Evolutionary conservation across 2,329 filamentous ascomycete genomes (phyloP).

Genomic region (Aspergillus tanneri): DNA sequence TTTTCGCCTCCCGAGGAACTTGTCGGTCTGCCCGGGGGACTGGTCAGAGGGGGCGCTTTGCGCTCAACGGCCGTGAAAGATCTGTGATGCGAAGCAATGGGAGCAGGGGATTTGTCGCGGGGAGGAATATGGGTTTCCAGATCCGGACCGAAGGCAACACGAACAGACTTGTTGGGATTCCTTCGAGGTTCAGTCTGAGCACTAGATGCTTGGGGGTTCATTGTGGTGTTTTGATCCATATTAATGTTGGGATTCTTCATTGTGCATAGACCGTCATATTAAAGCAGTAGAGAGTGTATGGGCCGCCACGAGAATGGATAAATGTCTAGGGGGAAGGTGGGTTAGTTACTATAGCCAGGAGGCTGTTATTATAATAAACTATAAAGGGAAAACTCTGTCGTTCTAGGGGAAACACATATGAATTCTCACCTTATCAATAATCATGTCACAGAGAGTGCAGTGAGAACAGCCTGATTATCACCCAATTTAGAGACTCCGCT

Average conservation of each 20-base stretch:
- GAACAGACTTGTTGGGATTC: slow-evolving; percentile 34
- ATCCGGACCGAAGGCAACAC: slow-evolving; percentile 42
- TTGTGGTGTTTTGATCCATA: slow-evolving; percentile 34
- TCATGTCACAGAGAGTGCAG: slow-evolving; percentile 16
- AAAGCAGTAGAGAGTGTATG: slow-evolving; percentile 11
- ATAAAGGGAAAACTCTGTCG: background rate
- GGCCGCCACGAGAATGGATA: slow-evolving; percentile 13
- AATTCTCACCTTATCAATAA: slow-evolving; percentile 19
- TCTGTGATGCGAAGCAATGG: slow-evolving; percentile 32
- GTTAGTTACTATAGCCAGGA: background rate
- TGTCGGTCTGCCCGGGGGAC: slow-evolving; percentile 27
- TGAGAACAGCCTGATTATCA: slow-evolving; percentile 13
- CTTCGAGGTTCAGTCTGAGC: slow-evolving; percentile 34
- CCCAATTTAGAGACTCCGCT: slow-evolving; percentile 17
- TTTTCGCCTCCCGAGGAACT: slow-evolving; percentile 35
- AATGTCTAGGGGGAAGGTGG: slow-evolving; percentile 7
- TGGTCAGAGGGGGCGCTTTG: slow-evolving; percentile 20
- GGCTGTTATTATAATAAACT: background rate
- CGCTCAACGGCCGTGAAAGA: slow-evolving; percentile 37
- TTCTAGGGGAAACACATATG: slow-evolving; percentile 3
- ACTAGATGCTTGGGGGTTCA: slow-evolving; percentile 28
- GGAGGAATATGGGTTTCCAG: slow-evolving; percentile 39
- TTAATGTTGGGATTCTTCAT: slow-evolving; percentile 40
- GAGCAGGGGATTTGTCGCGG: slow-evolving; percentile 34
- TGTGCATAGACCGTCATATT: slow-evolving; percentile 35